Base-by-base conservation (phyloP, 139 green algal genomes). In the Micractinium conductrix region DNA sequence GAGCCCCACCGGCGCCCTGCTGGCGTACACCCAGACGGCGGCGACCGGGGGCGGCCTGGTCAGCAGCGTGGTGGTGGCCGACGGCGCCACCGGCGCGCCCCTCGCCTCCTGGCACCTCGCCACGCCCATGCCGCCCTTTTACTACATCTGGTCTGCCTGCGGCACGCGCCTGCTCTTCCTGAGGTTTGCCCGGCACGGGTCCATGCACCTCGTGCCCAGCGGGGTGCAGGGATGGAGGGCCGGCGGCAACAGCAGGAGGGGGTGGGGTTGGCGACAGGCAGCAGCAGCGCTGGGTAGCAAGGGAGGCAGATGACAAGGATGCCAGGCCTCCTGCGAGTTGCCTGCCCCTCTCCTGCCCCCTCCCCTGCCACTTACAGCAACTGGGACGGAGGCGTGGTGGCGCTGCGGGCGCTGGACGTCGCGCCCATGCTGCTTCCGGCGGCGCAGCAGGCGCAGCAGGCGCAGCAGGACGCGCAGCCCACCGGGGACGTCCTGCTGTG, bases 141-240 rank as follows among this genome's bases (percentile, higher is more conserved):
- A 84, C 79, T 73, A 50, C n/a, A n/a, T 38, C 3, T 84, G 79
- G 79, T 6, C 21, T 4, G 28, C 65, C 33, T 84, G 79, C 45
- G 79, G 79, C 79, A 84, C 79, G 2, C 79, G 79, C 63, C 79
- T 84, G 26, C 79, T 84, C 26, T 75, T 84, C 42, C 65, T 84
- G 44, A 84, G 44, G 44, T 69, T n/a, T n/a, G n/a, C n/a, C n/a
- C n/a, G n/a, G n/a, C n/a, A n/a, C n/a, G n/a, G n/a, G n/a, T n/a
- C n/a, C n/a, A n/a, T n/a, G n/a, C n/a, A n/a, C n/a, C n/a, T n/a
- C n/a, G n/a, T n/a, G n/a, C n/a, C n/a, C n/a, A n/a, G n/a, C n/a
- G n/a, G n/a, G n/a, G n/a, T n/a, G n/a, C n/a, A n/a, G n/a, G n/a
- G n/a, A n/a, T n/a, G n/a, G n/a, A n/a, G n/a, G n/a, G n/a, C n/a